A percentile compares a stretch with the other conserved stretches of the same genome.
Evolutionary conservation across 2,329 filamentous ascomycete genomes (phyloP).

Genomic region (Epichloe hybrida): DNA sequence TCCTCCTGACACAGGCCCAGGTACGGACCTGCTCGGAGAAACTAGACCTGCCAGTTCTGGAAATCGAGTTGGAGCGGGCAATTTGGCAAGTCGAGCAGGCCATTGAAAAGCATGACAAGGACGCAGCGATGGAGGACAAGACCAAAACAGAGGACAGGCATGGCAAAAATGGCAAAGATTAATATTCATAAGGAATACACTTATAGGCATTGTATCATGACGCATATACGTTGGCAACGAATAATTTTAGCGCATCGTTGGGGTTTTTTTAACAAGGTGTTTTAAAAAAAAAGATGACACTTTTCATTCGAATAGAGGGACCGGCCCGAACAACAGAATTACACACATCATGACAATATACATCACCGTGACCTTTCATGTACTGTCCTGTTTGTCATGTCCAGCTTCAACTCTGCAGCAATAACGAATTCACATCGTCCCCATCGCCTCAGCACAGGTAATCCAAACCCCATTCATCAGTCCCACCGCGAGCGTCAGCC

Average conservation of each 20-base stretch:
- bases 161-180: constrained; percentile 1
- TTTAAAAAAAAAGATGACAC: too few relatives aligned
- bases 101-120: constrained; percentile 23
- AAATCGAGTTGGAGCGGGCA: constrained; percentile 60
- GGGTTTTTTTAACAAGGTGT: not conserved
- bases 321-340: too few relatives aligned
- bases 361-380: too few relatives aligned
- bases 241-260: not conserved
- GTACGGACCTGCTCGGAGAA: constrained; percentile 45
- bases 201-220: not conserved
- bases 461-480: constrained; percentile 12
- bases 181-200: not conserved
- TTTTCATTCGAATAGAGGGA: too few relatives aligned
- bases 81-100: constrained; percentile 56
- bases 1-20: constrained; percentile 36
- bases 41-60: constrained; percentile 55
- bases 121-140: not conserved
- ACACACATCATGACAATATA: too few relatives aligned
- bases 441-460: constrained; percentile 5
- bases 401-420: not conserved
- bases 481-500: constrained; percentile 17
- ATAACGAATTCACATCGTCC: not conserved
- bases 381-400: too few relatives aligned
- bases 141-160: not conserved
- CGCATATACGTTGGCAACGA: not conserved